Evolutionary conservation across 148 eudicot species (phyloP), one percentile per base, ranked within the genome.

Genomic region (Rhododendron vialii): DNA sequence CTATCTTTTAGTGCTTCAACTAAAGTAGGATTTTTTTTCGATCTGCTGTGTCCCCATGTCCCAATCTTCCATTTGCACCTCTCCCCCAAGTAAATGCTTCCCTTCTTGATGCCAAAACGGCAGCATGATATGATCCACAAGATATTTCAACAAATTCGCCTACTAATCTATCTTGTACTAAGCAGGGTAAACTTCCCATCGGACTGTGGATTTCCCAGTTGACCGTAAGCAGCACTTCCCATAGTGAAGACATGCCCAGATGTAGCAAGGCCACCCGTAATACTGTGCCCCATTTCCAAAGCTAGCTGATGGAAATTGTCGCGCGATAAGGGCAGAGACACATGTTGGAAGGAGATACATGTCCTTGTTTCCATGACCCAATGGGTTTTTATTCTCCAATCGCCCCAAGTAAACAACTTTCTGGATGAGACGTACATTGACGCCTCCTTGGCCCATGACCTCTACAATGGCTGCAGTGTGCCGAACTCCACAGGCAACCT

Each of bases 341-440:
- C 94, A 92, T 4, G 95, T 92, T 1, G 98, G 98, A 82, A 89
- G 87, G 78, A 93, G 84, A 89, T 90, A 89, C 0, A 94, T 74
- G 30, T 93, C 92, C 84, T 93, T 94, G 85, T 84, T 89, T 41
- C 95, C 98, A 85, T 96, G 98, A 24, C 98, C 98, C 38, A 94
- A 85, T 26, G 93, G 91, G 51, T 91, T 88, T 85, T 93, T 96
- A 83, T 30, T 93, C 98, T 26, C 98, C 98, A 30, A 82, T 94
- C 96, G 1, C 98, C 98, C 95, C 98, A 96, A 57, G 98, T 96
- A 89, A 93, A 96, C 30, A 96, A 82, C 82, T 96, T 96, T 82
- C 95, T 89, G 1, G 98, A 92, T 18, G 88, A 67, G 50, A 87
- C 30, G 30, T 30, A 30, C 88, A 88, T 85, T 87, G 13, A 83